phyloP scores from a whole-genome alignment of 257 asterid genomes.

The Rhazya stricta region DNA sequence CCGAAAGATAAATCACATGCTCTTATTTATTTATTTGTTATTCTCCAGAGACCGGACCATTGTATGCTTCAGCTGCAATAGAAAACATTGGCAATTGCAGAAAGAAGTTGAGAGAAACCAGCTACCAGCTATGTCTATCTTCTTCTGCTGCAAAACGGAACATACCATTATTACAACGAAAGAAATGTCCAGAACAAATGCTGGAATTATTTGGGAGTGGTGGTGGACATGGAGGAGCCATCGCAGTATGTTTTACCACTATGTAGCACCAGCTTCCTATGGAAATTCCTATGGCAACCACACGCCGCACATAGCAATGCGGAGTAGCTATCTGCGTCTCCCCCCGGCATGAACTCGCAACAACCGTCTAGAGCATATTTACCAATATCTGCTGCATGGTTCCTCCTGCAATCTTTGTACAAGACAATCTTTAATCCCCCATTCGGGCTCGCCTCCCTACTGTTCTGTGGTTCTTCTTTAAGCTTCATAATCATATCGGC shows the following conservation, averaged over 20 bases:
- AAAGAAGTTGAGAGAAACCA: too few species aligned
- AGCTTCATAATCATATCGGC: constrained; percentile 18
- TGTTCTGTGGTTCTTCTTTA: constrained; percentile 7
- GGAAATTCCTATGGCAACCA: constrained; percentile 68
- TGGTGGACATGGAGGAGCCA: constrained; percentile 14
- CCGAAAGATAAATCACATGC: neutral
- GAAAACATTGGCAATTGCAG: neutral
- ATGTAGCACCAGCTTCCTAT: constrained; percentile 42
- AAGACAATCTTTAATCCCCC: constrained; percentile 21
- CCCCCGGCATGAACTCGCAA: constrained; percentile 71
- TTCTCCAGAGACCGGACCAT: neutral
- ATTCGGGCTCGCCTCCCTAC: constrained; percentile 4
- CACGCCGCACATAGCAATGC: constrained; percentile 66
- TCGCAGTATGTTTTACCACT: neutral
- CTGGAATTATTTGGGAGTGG: constrained; percentile 2
- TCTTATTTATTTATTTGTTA: neutral
- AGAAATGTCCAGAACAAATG: neutral
- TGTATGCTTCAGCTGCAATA: neutral
- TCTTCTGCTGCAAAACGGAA: neutral
- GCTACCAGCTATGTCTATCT: neutral
- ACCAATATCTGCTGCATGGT: constrained; percentile 75
- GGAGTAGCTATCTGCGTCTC: constrained; percentile 45
- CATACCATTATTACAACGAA: too few species aligned
- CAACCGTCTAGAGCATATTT: constrained; percentile 68
- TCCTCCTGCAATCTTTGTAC: constrained; percentile 64